Evolutionary conservation across 768 basidiomycete genomes (phyloP), one percentile per base, ranked within the genome.

Genomic region (Mycena belliarum): DNA sequence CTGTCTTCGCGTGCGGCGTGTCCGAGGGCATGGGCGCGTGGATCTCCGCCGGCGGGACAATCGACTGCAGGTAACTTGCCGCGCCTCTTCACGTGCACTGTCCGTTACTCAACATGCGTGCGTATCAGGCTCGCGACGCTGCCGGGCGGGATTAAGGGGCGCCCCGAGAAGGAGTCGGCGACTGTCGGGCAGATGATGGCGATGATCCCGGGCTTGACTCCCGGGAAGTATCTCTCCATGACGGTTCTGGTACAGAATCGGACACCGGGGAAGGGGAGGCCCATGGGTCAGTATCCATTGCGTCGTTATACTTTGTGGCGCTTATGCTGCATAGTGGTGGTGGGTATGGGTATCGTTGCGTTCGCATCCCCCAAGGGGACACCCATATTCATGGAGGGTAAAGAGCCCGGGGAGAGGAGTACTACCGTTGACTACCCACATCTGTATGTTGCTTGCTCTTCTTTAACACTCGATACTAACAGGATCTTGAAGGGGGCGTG

Each of bases 21-120:
- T 47, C 49, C 21, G 52, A 59, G 9, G 57, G 52, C 6, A 59
- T 62, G 55, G 61, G 61, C 23, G 49, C 52, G 7, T 62, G 61
- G 61, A 41, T 62, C 3, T 62, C 61, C 20, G 6, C 25, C 3
- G 55, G 29, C 0, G 57, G 51, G 51, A 59, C 25, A 20, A 57
- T 61, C 25, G 50, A 57, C 41, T 61, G 60, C 44, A 45, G 50
- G 60, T 52, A n/a, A n/a, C n/a, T n/a, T n/a, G n/a, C n/a, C n/a
- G n/a, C n/a, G n/a, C n/a, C n/a, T n/a, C n/a, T n/a, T n/a, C n/a
- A n/a, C n/a, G n/a, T n/a, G n/a, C n/a, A n/a, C n/a, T n/a, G n/a
- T n/a, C n/a, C n/a, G n/a, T n/a, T n/a, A n/a, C n/a, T n/a, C n/a
- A n/a, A n/a, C n/a, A n/a, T n/a, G n/a, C n/a, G n/a, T n/a, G 33